Conservation (phyloP, 73 alveolate genomes). For the Durusdinium trenchii region DNA sequence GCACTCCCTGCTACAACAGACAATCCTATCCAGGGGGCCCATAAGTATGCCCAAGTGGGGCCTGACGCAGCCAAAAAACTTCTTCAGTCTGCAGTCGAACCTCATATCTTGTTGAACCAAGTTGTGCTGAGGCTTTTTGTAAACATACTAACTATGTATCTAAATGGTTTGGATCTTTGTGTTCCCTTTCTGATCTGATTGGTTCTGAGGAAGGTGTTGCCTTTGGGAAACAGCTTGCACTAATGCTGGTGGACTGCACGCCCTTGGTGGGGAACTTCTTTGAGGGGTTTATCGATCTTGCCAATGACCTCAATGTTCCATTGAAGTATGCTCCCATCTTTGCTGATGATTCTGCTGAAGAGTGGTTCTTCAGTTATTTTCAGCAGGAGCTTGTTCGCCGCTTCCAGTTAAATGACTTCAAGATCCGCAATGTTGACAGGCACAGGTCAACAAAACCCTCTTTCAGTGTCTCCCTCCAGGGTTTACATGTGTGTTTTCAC, state of each 20-base stretch:
- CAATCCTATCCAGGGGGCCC: background rate
- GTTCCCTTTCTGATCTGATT: background rate
- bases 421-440: background rate
- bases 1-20: background rate
- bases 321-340: background rate
- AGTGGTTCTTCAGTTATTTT: conserved; percentile 4
- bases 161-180: background rate
- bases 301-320: background rate
- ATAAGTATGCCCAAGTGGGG: background rate
- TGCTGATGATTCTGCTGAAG: background rate
- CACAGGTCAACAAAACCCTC: no score
- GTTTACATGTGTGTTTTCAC: background rate
- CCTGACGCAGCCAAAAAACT: background rate
- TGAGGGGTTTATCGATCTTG: background rate
- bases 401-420: background rate
- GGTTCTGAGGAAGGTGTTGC: background rate
- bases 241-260: conserved; percentile 7
- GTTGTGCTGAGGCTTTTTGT: background rate
- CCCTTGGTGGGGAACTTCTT: conserved; percentile 42
- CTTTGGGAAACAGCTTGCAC: background rate
- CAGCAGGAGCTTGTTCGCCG: background rate
- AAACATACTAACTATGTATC: background rate
- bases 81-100: background rate
- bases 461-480: no score
- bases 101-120: background rate